Percentiles rank a stretch among this genome's conserved stretches.
Conservation (phyloP, 2,329 filamentous ascomycete genomes). For the Xylaria sp. region DNA sequence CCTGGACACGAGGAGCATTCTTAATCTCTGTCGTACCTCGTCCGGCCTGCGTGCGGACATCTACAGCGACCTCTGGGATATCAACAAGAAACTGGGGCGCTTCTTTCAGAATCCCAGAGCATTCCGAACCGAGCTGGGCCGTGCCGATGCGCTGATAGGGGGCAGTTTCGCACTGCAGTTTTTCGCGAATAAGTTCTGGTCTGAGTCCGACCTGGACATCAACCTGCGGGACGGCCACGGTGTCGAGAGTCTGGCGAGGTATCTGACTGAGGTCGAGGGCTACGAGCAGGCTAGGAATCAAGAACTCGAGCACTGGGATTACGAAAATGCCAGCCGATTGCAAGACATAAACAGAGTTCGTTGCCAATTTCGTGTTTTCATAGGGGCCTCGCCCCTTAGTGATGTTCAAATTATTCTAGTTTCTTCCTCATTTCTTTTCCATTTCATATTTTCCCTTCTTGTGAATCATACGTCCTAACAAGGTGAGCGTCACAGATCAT, state of each 20-base stretch:
- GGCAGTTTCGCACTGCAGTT: slow-evolving; percentile 35
- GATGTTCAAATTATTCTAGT: no score
- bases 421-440: background rate
- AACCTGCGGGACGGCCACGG: slow-evolving; percentile 12
- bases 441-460: background rate
- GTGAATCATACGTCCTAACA: background rate
- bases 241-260: slow-evolving; percentile 10
- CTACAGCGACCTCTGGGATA: slow-evolving; percentile 25
- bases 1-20: slow-evolving; percentile 21
- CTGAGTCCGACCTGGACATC: slow-evolving; percentile 29
- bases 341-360: background rate
- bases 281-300: slow-evolving; percentile 15
- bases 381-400: no score
- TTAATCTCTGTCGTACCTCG: slow-evolving; percentile 23
- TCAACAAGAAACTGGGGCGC: slow-evolving; percentile 24
- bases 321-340: background rate
- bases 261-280: slow-evolving; percentile 22
- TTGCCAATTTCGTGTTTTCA: background rate
- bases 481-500: background rate
- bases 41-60: slow-evolving; percentile 24
- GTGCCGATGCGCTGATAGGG: slow-evolving; percentile 27
- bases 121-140: slow-evolving; percentile 24
- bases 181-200: slow-evolving; percentile 29
- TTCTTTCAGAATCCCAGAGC: slow-evolving; percentile 25
- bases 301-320: background rate